Conservation (phyloP, 1,284 basidiomycete genomes). For the Cutaneotrichosporon daszewskae region DNA sequence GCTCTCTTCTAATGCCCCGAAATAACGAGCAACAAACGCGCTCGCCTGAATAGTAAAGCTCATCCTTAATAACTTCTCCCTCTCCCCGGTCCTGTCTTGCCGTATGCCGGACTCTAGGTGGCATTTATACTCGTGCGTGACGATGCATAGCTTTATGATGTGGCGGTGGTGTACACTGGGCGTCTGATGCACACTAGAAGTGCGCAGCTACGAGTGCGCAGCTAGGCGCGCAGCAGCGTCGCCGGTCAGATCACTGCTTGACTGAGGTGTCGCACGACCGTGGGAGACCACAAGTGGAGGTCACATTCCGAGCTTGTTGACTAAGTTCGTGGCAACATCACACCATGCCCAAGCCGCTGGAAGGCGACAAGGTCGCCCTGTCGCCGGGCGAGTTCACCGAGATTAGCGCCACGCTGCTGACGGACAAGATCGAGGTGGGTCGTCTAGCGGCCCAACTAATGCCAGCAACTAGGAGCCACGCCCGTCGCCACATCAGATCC, state of each 20-base stretch:
- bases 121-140: too few relatives aligned
- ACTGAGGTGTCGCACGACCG: background rate
- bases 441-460: background rate
- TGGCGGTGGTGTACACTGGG: too few relatives aligned
- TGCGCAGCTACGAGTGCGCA: too few relatives aligned
- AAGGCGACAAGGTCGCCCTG: background rate
- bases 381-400: background rate
- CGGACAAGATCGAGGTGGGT: constrained; percentile 7
- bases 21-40: background rate
- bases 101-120: too few relatives aligned
- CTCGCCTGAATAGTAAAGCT: too few relatives aligned
- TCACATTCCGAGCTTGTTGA: background rate
- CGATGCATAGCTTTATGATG: background rate
- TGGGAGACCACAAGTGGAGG: constrained; percentile 4
- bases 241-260: too few relatives aligned
- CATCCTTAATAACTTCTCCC: background rate
- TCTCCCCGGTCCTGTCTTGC: background rate
- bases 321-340: background rate
- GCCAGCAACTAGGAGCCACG: constrained; percentile 12
- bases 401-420: background rate
- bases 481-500: background rate
- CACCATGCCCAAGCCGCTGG: background rate
- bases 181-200: too few relatives aligned
- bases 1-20: constrained; percentile 37
- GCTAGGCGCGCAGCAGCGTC: too few relatives aligned